These are phyloP conservation scores for Phytophthora quininea DNA, from an alignment of 352 stramenopile genomes.

Conservation along the genomic window DNA sequence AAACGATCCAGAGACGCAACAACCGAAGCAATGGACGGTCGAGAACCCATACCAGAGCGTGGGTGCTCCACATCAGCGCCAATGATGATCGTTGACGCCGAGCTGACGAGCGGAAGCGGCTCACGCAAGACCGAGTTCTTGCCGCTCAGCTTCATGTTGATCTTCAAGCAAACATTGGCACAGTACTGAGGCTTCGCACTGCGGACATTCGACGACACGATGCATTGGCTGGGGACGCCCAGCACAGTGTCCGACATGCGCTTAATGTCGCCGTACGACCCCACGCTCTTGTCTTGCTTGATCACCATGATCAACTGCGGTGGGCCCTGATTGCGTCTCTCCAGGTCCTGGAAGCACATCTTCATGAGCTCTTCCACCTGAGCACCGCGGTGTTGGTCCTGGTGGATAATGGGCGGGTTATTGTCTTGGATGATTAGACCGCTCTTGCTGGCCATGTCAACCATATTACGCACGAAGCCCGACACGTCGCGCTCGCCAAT, in stretches of 20 bases:
- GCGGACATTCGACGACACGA: constrained; percentile 54
- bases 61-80: constrained; percentile 81
- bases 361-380: constrained; percentile 70
- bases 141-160: constrained; percentile 81
- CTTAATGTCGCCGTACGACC: constrained; percentile 75
- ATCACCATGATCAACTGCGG: constrained; percentile 70
- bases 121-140: constrained; percentile 65
- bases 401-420: constrained; percentile 48
- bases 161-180: constrained; percentile 72
- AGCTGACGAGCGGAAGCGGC: constrained; percentile 50
- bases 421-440: constrained; percentile 48
- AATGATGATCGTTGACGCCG: constrained; percentile 75
- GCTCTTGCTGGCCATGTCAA: constrained; percentile 38
- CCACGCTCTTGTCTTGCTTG: constrained; percentile 49
- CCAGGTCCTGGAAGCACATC: constrained; percentile 54
- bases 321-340: constrained; percentile 34
- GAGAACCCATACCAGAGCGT: constrained; percentile 51
- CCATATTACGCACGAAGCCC: constrained; percentile 52
- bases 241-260: constrained; percentile 69
- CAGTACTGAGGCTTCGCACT: constrained; percentile 61
- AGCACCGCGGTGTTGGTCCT: constrained; percentile 36
- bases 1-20: constrained; percentile 79
- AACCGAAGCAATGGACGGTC: constrained; percentile 80
- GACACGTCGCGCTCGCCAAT: constrained; percentile 41
- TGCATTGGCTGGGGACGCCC: constrained; percentile 75